A percentile compares a stretch with the other conserved stretches of the same genome.
Conservation (phyloP, 2,329 filamentous ascomycete genomes). For the Neospermospora avenae region DNA sequence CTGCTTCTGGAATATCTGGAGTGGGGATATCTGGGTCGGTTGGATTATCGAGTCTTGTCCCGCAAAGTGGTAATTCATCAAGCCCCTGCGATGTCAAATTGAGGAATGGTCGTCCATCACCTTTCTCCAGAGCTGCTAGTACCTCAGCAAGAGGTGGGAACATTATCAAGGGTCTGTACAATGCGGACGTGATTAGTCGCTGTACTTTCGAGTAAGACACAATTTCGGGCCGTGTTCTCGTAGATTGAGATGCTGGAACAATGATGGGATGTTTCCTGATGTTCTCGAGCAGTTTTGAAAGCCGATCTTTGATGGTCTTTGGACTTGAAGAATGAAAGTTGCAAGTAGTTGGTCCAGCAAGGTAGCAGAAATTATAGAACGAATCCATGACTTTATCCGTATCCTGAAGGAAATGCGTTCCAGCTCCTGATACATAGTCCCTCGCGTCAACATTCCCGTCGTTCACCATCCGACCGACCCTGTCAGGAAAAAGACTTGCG, state of each 20-base stretch:
- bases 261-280: constrained; percentile 38
- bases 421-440: constrained; percentile 32
- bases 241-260: constrained; percentile 16
- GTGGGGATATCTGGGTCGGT: constrained; percentile 1
- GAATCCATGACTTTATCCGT: constrained; percentile 30
- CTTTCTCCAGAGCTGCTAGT: constrained; percentile 31
- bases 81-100: constrained; percentile 9
- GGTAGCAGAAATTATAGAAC: constrained; percentile 32
- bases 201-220: constrained; percentile 32
- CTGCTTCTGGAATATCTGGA: constrained; percentile 13
- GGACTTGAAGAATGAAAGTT: constrained; percentile 26
- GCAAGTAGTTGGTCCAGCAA: constrained; percentile 35
- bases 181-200: constrained; percentile 25
- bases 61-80: constrained; percentile 16
- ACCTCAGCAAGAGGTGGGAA: constrained; percentile 32
- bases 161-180: constrained; percentile 32
- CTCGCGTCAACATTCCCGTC: constrained; percentile 30
- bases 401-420: constrained; percentile 42
- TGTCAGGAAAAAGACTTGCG: constrained; percentile 42
- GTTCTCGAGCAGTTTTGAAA: constrained; percentile 38
- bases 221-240: constrained; percentile 23
- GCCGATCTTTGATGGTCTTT: constrained; percentile 23
- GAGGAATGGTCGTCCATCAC: constrained; percentile 43
- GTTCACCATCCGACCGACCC: constrained; percentile 40
- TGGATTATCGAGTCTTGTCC: neutral